Evolutionary conservation across 2,329 filamentous ascomycete genomes (phyloP).

Genomic region (Onygenales sp.): DNA sequence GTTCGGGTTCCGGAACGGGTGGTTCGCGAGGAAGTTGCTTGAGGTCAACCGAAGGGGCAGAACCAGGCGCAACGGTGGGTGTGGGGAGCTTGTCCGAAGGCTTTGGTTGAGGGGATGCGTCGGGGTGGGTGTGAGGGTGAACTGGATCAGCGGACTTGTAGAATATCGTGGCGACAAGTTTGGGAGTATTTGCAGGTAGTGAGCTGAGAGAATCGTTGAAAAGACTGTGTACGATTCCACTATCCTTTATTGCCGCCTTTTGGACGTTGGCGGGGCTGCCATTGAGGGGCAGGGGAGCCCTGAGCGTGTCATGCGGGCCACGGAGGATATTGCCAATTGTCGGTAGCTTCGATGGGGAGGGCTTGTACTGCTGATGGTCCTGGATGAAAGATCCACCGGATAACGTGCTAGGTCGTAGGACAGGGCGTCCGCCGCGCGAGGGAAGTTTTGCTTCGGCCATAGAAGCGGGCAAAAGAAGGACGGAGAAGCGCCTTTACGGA

Average conservation of each 20-base stretch:
- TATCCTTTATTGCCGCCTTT: slow-evolving; percentile 28
- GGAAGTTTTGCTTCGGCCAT: slow-evolving; percentile 21
- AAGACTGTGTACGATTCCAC: slow-evolving; percentile 37
- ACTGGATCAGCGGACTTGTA: slow-evolving; percentile 36
- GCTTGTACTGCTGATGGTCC: slow-evolving; percentile 41
- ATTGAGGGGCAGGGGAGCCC: slow-evolving; percentile 20
- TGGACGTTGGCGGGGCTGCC: slow-evolving; percentile 27
- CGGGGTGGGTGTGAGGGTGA: slow-evolving; percentile 40
- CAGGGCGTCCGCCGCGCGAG: slow-evolving; percentile 28
- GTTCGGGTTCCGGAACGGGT: slow-evolving; percentile 44
- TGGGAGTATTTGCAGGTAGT: slow-evolving; percentile 30
- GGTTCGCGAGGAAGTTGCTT: slow-evolving; percentile 46
- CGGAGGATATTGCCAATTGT: slow-evolving; percentile 29
- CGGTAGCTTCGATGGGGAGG: slow-evolving; percentile 23
- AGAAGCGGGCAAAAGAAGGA: background rate
- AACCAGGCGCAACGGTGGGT: slow-evolving; percentile 35
- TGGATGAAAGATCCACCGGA: slow-evolving; percentile 37
- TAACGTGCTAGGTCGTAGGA: slow-evolving; percentile 32
- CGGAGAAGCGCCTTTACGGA: background rate
- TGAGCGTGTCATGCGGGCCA: slow-evolving; percentile 16
- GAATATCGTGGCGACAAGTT: slow-evolving; percentile 40
- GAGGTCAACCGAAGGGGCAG: slow-evolving; percentile 42
- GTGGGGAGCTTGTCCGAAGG: slow-evolving; percentile 31
- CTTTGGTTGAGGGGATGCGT: slow-evolving; percentile 26
- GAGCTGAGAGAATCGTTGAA: slow-evolving; percentile 33